Base-by-base conservation (phyloP, 1,284 basidiomycete genomes). In the Puccinia sorghi region DNA sequence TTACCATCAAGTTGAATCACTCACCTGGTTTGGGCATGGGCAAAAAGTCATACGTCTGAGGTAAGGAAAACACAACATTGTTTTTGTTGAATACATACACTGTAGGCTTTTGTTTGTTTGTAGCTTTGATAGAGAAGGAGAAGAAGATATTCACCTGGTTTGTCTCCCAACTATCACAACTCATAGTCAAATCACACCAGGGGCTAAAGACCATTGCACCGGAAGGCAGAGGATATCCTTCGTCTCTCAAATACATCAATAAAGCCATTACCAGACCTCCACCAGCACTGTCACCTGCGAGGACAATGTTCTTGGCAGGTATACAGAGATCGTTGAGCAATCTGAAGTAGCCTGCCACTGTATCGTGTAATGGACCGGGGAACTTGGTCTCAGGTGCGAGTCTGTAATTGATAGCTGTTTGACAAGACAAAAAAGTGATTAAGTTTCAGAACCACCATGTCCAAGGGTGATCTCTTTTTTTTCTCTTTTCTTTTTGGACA, bases 81-180 rank as follows among this genome's bases (percentile, higher is more conserved):
- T 15, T 52, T 52, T 41, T 27, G 41, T 25, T 32, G 32, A 32
- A 4, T 4, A 32, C 32, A 32, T 32, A 32, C 32, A 32, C 32
- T 1, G 1, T 32, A 32, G 32, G 32, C 32, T 50, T 17, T 67
- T 37, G 6, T 46, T 46, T 46, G 9, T 46, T 46, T 12, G 2
- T 46, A 22, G 52, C 3, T 20, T 15, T 9, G 52, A 54, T 22
- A 1, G 46, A 43, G 8, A 46, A 43, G 13, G 13, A 48, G 41
- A 39, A 37, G 13, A 52, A 52, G 50, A 27, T 37, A 50, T 57
- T 48, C 87, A 63, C 87, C 20, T 92, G 90, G 84, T 97, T 97
- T 74, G 92, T 92, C 72, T 97, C 94, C 96, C 96, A 98, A 48
- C 93, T 95, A 81, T 96, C 93, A 84, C 95, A 98, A 80, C 93